A percentile compares a stretch with the other conserved stretches of the same genome.
Conservation (phyloP, 140 eudicot genomes). For the Eryngium alpinum region DNA sequence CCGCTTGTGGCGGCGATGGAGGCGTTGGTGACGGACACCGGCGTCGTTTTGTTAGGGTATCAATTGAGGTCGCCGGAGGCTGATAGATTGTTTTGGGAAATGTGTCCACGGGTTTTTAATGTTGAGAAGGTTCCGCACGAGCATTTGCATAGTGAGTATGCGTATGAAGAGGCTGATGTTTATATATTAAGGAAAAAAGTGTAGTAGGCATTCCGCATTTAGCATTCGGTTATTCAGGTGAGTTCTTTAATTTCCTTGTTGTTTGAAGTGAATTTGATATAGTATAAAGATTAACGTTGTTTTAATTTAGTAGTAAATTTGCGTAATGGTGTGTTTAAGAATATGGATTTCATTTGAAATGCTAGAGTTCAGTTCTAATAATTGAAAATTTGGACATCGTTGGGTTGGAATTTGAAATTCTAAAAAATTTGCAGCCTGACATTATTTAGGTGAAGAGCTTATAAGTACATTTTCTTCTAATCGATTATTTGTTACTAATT, state of each 20-base stretch:
- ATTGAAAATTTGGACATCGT: too few species aligned
- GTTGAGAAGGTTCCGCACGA: slow-evolving; percentile 65
- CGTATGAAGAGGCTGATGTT: slow-evolving; percentile 77
- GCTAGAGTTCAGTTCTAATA: too few species aligned
- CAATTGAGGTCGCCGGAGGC: slow-evolving; percentile 89
- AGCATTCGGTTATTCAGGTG: slow-evolving; percentile 17
- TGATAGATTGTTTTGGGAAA: slow-evolving; percentile 73
- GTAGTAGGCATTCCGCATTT: slow-evolving; percentile 17
- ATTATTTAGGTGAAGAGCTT: too few species aligned
- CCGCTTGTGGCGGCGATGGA: slow-evolving; percentile 62
- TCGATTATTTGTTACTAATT: too few species aligned
- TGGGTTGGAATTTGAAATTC: too few species aligned
- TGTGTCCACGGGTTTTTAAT: slow-evolving; percentile 44
- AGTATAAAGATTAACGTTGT: too few species aligned
- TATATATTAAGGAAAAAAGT: slow-evolving; percentile 63
- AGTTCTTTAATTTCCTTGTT: neutral
- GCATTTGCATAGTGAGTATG: slow-evolving; percentile 79
- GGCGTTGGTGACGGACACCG: slow-evolving; percentile 51
- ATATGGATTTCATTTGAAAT: too few species aligned
- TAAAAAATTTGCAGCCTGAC: too few species aligned
- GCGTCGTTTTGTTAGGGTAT: slow-evolving; percentile 79
- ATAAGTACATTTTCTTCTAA: too few species aligned
- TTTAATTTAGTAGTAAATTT: too few species aligned
- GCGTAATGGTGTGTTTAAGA: too few species aligned
- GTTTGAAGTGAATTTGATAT: neutral